phyloP scores from a whole-genome alignment of 345 rosid genomes.

The Populus davidiana region DNA sequence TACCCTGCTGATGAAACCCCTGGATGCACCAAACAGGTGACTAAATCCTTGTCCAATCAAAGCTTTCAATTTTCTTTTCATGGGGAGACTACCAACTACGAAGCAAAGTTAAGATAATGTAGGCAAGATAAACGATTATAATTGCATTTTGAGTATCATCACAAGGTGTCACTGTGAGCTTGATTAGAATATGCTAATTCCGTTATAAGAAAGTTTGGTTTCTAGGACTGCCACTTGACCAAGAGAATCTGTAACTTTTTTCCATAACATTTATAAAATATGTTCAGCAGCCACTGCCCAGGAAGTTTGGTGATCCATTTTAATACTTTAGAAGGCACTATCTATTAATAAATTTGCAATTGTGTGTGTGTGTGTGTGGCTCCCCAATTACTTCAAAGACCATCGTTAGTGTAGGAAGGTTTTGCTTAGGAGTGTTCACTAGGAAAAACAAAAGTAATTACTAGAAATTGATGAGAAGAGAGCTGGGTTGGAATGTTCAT shows the following conservation, averaged over 20 bases:
- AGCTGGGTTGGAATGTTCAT: background rate
- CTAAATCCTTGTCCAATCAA: background rate
- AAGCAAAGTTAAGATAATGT: background rate
- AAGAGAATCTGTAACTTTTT: background rate
- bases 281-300: background rate
- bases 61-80: background rate
- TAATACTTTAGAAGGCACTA: background rate
- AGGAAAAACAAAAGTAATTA: background rate
- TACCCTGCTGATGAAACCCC: conserved; percentile 98
- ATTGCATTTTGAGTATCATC: background rate
- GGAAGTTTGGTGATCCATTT: background rate
- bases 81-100: no score
- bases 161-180: background rate
- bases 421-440: background rate
- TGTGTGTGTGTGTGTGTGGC: background rate
- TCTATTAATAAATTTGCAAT: background rate
- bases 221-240: background rate
- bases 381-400: background rate
- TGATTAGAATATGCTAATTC: background rate
- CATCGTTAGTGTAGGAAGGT: background rate
- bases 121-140: background rate
- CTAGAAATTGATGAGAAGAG: background rate
- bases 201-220: background rate
- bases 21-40: conserved; percentile 93
- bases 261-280: background rate